Conservation (phyloP, 2,329 filamentous ascomycete genomes). For the Aspergillus niger region DNA sequence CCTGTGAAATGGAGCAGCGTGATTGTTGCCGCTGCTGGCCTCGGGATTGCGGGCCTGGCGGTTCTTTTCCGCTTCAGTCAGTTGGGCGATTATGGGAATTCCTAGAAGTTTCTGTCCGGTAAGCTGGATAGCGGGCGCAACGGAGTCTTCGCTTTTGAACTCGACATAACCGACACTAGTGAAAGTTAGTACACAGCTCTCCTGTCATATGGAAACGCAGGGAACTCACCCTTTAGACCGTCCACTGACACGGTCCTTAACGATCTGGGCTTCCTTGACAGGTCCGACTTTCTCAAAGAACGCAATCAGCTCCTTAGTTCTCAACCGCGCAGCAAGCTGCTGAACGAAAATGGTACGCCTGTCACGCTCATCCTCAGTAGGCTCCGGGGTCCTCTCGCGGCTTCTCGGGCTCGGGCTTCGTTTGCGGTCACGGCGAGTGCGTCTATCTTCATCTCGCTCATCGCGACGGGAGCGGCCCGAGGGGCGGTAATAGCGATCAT, state of each 20-base stretch:
- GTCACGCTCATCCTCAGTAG: constrained; percentile 94
- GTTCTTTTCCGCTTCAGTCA: constrained; percentile 99
- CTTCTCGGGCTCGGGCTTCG: constrained; percentile 44
- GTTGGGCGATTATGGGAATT: constrained; percentile 97
- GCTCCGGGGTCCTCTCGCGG: constrained; percentile 60
- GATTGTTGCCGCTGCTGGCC: constrained; percentile 66
- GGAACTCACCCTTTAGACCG: constrained; percentile 88
- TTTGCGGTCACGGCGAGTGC: constrained; percentile 56
- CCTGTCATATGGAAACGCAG: constrained; percentile 3
- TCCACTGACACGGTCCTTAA: constrained; percentile 94
- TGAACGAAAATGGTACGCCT: constrained; percentile 97
- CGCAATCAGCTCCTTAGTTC: constrained; percentile 86
- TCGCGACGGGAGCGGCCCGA: constrained; percentile 52
- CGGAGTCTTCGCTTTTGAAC: constrained; percentile 94
- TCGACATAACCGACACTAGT: constrained; percentile 96
- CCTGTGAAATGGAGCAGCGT: constrained; percentile 91
- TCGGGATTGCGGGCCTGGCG: constrained; percentile 87
- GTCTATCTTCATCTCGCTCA: constrained; percentile 50
- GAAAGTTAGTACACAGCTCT: constrained; percentile 15
- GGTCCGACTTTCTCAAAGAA: constrained; percentile 96
- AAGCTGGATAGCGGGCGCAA: constrained; percentile 90
- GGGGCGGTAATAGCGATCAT: constrained; percentile 59
- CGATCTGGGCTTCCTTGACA: constrained; percentile 96
- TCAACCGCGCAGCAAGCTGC: constrained; percentile 90
- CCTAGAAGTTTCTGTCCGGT: constrained; percentile 98